These are phyloP conservation scores for Boletus pseudopeckii DNA, from an alignment of 768 basidiomycete species.

Conservation along the genomic window DNA sequence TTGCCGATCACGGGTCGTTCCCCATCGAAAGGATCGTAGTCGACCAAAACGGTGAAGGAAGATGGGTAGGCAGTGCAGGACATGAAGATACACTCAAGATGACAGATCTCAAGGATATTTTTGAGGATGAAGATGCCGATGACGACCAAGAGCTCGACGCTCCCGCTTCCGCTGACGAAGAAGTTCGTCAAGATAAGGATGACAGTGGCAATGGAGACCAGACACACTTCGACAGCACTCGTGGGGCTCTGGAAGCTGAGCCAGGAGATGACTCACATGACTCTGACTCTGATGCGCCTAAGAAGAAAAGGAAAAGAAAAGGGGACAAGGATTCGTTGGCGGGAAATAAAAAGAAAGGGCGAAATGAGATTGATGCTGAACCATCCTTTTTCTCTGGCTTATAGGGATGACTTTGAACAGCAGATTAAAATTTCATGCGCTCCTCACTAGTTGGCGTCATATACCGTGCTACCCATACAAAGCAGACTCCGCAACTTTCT, in stretches of 20 bases:
- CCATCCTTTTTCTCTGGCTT: constrained; percentile 67
- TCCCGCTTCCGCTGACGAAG: constrained; percentile 25
- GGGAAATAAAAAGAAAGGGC: constrained; percentile 54
- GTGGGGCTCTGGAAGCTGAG: constrained; percentile 8
- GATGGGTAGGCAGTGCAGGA: constrained; percentile 91
- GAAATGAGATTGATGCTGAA: constrained; percentile 55
- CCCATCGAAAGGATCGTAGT: constrained; percentile 86
- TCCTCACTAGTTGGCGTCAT: background rate
- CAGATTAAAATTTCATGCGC: background rate
- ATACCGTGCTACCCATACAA: background rate
- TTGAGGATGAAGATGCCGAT: constrained; percentile 41
- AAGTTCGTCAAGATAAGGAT: constrained; percentile 16
- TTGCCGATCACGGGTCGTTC: constrained; percentile 89
- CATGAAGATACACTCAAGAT: constrained; percentile 85
- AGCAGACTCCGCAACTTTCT: background rate
- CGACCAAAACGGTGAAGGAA: constrained; percentile 51
- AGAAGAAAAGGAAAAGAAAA: constrained; percentile 53
- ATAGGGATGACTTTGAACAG: constrained; percentile 22
- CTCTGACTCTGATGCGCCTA: constrained; percentile 30
- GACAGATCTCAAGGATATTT: constrained; percentile 79
- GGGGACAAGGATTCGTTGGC: constrained; percentile 48
- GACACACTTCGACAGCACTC: constrained; percentile 1
- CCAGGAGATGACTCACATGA: constrained; percentile 24
- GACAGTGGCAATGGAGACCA: constrained; percentile 8
- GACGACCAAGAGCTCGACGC: constrained; percentile 17